These are phyloP conservation scores for Sporothrix brasiliensis DNA, from an alignment of 2,329 filamentous ascomycete species.

Conservation along the genomic window DNA sequence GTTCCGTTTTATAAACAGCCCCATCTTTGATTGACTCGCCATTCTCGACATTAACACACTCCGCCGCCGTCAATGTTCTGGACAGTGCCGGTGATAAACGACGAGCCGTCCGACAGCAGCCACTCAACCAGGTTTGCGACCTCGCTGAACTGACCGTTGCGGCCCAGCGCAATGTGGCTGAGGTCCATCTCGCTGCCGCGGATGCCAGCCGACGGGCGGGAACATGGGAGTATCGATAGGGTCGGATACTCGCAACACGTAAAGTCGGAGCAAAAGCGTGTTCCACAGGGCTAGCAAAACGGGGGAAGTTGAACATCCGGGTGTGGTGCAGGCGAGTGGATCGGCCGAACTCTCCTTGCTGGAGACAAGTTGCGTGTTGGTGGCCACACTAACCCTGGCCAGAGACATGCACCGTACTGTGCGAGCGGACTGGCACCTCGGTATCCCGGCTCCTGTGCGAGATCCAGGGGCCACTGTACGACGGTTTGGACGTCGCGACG, in stretches of 20 bases:
- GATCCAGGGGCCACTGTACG: slow-evolving; percentile 47
- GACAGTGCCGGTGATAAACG: slow-evolving; percentile 27
- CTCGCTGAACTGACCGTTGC: slow-evolving; percentile 54
- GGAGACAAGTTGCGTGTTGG: background rate
- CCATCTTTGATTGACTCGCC: no score
- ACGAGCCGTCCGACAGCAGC: slow-evolving; percentile 41
- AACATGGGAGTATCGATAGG: slow-evolving; percentile 30
- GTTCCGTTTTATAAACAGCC: no score
- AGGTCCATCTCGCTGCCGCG: slow-evolving; percentile 34
- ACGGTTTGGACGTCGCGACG: slow-evolving; percentile 43
- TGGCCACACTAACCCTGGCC: background rate
- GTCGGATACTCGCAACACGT: slow-evolving; percentile 5
- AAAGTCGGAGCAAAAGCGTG: background rate
- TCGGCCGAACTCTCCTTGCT: background rate
- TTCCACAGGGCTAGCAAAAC: slow-evolving; percentile 1
- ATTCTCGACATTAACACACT: slow-evolving; percentile 15
- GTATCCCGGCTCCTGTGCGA: slow-evolving; percentile 44
- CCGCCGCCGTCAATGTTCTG: slow-evolving; percentile 30
- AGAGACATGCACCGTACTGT: no score
- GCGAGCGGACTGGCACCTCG: slow-evolving; percentile 10
- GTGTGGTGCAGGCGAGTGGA: background rate
- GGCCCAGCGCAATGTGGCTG: slow-evolving; percentile 33
- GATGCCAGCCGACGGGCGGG: slow-evolving; percentile 11
- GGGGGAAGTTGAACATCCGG: slow-evolving; percentile 26
- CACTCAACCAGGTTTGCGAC: slow-evolving; percentile 52